phyloP scores from a whole-genome alignment of 2,329 filamentous ascomycete species.

The Endoconidiophora laricicola region DNA sequence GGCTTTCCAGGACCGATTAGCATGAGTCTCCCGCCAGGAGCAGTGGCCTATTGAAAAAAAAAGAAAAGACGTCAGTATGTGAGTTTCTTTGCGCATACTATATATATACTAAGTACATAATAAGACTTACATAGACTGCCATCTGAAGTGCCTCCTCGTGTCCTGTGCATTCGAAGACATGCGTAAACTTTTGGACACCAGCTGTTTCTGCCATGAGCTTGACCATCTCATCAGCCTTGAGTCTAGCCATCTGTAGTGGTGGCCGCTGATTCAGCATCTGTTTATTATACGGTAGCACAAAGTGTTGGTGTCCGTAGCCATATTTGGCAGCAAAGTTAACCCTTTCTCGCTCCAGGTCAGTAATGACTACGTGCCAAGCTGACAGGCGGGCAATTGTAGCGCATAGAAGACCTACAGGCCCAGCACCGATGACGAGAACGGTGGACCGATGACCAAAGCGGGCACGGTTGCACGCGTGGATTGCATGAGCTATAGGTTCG shows the following conservation, averaged over 20 bases:
- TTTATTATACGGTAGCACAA: no score
- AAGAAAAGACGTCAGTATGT: background rate
- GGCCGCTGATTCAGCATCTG: no score
- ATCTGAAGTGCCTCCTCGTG: conserved; percentile 62
- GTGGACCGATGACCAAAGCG: conserved; percentile 24
- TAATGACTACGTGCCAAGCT: conserved; percentile 32
- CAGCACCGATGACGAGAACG: conserved; percentile 42
- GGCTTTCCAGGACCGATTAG: conserved; percentile 60
- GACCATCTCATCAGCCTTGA: no score
- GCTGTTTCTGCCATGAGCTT: no score
- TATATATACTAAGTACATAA: no score
- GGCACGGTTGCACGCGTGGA: conserved; percentile 37
- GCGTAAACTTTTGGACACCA: conserved; percentile 42
- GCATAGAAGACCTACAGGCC: conserved; percentile 42
- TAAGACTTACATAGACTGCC: conserved; percentile 44
- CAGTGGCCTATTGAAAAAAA: conserved; percentile 28
- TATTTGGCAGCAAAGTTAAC: conserved; percentile 35
- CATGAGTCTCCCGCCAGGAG: conserved; percentile 51
- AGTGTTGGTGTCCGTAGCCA: no score
- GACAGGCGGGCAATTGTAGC: conserved; percentile 37
- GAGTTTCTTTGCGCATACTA: no score
- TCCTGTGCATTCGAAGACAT: conserved; percentile 64
- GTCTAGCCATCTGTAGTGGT: no score
- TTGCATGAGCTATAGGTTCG: conserved; percentile 42
- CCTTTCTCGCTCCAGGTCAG: conserved; percentile 24